Percentiles rank a stretch among this genome's conserved stretches.
These are phyloP conservation scores for Petunia secreta DNA, from an alignment of 257 asterid genomes.

Conservation along the genomic window DNA sequence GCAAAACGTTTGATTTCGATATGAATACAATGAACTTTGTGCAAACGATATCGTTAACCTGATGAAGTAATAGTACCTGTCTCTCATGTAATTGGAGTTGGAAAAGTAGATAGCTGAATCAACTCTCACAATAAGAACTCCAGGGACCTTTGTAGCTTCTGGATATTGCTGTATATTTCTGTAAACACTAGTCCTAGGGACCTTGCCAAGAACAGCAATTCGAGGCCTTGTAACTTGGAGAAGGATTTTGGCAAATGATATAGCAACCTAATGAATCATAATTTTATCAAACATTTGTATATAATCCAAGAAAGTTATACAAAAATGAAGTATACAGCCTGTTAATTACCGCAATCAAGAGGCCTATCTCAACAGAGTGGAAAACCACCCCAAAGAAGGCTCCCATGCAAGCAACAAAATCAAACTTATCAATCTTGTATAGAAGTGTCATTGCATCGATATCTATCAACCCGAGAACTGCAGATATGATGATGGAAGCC, in stretches of 20 bases:
- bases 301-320: not conserved
- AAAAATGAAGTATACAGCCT: not conserved
- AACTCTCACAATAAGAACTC: conserved; percentile 58
- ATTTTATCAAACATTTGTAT: not conserved
- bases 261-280: conserved; percentile 45
- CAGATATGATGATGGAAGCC: conserved; percentile 76
- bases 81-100: conserved; percentile 70
- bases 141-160: conserved; percentile 66
- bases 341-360: conserved; percentile 59
- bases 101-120: conserved; percentile 82
- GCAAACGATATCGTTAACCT: not conserved
- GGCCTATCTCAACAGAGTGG: conserved; percentile 69
- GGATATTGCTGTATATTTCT: conserved; percentile 77
- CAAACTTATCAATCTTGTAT: conserved; percentile 76
- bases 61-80: conserved; percentile 48
- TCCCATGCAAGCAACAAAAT: conserved; percentile 78
- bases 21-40: not conserved
- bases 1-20: not conserved
- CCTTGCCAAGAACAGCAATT: conserved; percentile 60
- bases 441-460: conserved; percentile 55
- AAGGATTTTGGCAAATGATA: conserved; percentile 77
- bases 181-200: conserved; percentile 66
- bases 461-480: conserved; percentile 62
- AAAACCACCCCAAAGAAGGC: conserved; percentile 81
- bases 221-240: conserved; percentile 82